These are phyloP conservation scores for Mycena sanguinolenta DNA, from an alignment of 768 basidiomycete genomes.

Conservation along the genomic window DNA sequence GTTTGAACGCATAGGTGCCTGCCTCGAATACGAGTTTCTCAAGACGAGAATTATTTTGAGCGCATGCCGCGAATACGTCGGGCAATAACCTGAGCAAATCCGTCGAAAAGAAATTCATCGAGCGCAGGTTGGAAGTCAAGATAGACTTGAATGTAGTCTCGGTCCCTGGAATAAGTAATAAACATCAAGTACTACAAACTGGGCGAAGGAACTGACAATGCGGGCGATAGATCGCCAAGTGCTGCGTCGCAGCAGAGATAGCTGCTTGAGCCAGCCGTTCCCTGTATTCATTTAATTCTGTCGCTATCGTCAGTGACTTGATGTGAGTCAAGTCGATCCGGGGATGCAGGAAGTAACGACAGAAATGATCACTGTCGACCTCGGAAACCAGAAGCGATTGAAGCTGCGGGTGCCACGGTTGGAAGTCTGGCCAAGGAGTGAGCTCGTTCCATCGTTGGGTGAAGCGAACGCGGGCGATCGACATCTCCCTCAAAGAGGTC, in stretches of 20 bases:
- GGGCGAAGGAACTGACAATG: not conserved
- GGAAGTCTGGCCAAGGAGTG: conserved; percentile 6
- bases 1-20: too few relatives aligned
- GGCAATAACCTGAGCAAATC: not conserved
- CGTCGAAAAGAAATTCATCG: not conserved
- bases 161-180: not conserved
- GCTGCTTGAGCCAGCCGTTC: not conserved
- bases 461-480: not conserved
- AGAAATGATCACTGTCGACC: not conserved
- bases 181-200: not conserved
- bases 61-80: not conserved
- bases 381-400: conserved; percentile 4
- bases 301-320: not conserved
- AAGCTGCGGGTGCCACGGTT: conserved; percentile 4
- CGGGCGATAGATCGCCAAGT: not conserved
- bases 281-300: not conserved
- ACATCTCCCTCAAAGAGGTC: not conserved
- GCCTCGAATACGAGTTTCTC: not conserved
- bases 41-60: not conserved
- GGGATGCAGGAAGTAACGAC: not conserved
- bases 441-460: not conserved
- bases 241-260: not conserved
- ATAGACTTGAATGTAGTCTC: not conserved
- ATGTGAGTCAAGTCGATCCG: not conserved
- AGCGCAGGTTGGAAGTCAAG: not conserved